Percentiles rank a stretch among this genome's conserved stretches.
phyloP scores from a whole-genome alignment of 805 yeast genomes.

The Torulaspora indica region DNA sequence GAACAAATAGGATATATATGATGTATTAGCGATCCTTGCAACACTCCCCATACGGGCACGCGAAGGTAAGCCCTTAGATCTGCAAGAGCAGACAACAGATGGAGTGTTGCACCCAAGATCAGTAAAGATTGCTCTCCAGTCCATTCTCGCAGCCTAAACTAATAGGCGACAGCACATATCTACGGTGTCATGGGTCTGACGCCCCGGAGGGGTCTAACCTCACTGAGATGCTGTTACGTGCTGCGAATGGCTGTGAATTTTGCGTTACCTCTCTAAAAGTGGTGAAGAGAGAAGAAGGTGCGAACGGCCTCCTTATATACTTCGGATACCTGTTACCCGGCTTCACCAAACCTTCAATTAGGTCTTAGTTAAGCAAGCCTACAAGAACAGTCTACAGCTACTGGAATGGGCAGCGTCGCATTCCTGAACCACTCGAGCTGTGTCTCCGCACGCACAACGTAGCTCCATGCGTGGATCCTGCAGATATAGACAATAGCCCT shows the following conservation, averaged over 20 bases:
- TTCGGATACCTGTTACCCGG: slow-evolving; percentile 7
- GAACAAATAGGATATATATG: neutral
- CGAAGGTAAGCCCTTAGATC: slow-evolving; percentile 68
- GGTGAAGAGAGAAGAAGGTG: neutral
- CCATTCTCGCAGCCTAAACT: slow-evolving; percentile 37
- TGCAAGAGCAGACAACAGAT: slow-evolving; percentile 45
- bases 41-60: slow-evolving; percentile 68
- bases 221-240: slow-evolving; percentile 58
- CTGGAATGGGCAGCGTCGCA: no score
- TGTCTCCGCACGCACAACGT: neutral
- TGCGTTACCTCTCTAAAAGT: slow-evolving; percentile 46
- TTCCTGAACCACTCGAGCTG: neutral
- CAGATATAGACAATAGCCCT: neutral
- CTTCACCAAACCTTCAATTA: neutral
- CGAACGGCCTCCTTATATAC: no score
- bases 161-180: slow-evolving; percentile 41
- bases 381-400: no score
- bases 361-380: neutral
- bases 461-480: neutral
- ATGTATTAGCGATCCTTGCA: slow-evolving; percentile 47
- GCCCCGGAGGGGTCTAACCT: slow-evolving; percentile 62
- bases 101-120: slow-evolving; percentile 75
- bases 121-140: slow-evolving; percentile 55
- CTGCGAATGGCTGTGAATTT: slow-evolving; percentile 59
- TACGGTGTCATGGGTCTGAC: slow-evolving; percentile 67